Percentiles rank a stretch among this genome's conserved stretches.
phyloP scores from a whole-genome alignment of 345 rosid species.

The Lepidium aucheri region DNA sequence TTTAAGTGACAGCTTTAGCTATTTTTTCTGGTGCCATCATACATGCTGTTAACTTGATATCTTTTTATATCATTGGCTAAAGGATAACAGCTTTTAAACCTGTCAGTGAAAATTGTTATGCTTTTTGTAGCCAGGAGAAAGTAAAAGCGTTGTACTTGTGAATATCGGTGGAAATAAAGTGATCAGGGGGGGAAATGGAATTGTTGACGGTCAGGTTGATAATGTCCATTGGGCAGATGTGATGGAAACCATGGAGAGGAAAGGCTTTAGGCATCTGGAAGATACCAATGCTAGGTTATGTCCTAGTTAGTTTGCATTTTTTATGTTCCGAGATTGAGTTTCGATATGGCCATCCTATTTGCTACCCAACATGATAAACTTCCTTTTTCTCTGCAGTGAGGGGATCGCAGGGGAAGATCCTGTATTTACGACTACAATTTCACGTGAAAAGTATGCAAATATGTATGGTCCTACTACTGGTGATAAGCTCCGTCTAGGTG shows the following conservation, averaged over 20 bases:
- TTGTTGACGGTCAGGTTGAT: slow-evolving; percentile 54
- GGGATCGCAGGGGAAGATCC: slow-evolving; percentile 56
- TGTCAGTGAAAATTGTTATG: slow-evolving; percentile 4
- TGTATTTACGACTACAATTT: slow-evolving; percentile 38
- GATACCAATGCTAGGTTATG: slow-evolving; percentile 60
- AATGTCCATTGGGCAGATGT: slow-evolving; percentile 32
- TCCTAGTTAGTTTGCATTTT: slow-evolving; percentile 14
- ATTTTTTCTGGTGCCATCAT: not conserved
- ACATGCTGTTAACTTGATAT: not conserved
- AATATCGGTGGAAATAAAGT: slow-evolving; percentile 69
- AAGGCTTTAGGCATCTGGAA: slow-evolving; percentile 46
- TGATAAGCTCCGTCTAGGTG: slow-evolving; percentile 82
- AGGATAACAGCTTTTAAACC: slow-evolving; percentile 7
- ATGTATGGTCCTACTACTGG: slow-evolving; percentile 95
- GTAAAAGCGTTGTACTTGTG: slow-evolving; percentile 67
- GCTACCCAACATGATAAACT: not conserved
- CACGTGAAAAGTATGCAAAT: slow-evolving; percentile 71
- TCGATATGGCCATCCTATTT: not conserved
- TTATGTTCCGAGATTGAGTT: not conserved
- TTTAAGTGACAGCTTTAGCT: not conserved
- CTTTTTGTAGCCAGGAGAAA: slow-evolving; percentile 84
- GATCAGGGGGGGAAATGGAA: slow-evolving; percentile 82
- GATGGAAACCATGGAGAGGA: slow-evolving; percentile 37
- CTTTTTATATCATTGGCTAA: not conserved
- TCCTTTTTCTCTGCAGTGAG: slow-evolving; percentile 47